A percentile compares a stretch with the other conserved stretches of the same genome.
phyloP scores from a whole-genome alignment of 1,139 yeast species.

The Pichia sp. region DNA sequence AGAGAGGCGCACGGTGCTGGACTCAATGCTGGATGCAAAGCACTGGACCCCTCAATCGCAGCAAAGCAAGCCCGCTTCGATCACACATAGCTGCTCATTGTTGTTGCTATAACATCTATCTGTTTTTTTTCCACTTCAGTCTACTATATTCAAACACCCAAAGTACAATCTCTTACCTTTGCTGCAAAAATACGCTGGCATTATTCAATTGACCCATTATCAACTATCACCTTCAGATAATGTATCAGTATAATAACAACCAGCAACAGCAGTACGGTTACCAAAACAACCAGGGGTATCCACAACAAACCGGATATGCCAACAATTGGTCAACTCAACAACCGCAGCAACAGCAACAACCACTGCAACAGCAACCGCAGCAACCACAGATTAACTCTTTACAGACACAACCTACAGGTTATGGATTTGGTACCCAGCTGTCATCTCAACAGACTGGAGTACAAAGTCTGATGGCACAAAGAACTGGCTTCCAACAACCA shows the following conservation, averaged over 20 bases:
- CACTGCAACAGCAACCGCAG: slow-evolving; percentile 9
- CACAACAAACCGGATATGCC: slow-evolving; percentile 20
- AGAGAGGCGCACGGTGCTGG: too few species aligned
- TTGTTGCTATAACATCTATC: too few species aligned
- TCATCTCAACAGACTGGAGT: slow-evolving; percentile 26
- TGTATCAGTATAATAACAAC: slow-evolving; percentile 4
- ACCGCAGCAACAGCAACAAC: slow-evolving; percentile 14
- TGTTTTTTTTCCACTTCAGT: too few species aligned
- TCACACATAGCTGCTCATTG: too few species aligned
- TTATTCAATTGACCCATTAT: too few species aligned
- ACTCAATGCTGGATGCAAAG: too few species aligned
- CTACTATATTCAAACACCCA: too few species aligned
- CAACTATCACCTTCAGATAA: too few species aligned
- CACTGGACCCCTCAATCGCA: too few species aligned
- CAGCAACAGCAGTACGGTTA: slow-evolving; percentile 10
- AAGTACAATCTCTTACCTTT: too few species aligned
- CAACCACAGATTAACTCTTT: slow-evolving; percentile 24
- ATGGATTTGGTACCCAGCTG: slow-evolving; percentile 10
- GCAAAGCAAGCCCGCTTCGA: too few species aligned
- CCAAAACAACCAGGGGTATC: slow-evolving; percentile 13
- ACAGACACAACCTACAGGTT: slow-evolving; percentile 29
- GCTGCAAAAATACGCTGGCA: too few species aligned
- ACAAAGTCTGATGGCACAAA: slow-evolving; percentile 17
- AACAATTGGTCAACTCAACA: slow-evolving; percentile 19
- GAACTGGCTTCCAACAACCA: slow-evolving; percentile 24